Percentiles rank a stretch among this genome's conserved stretches.
Conservation (phyloP, 2,329 filamentous ascomycete genomes). For the Chaetomiaceae sp. region DNA sequence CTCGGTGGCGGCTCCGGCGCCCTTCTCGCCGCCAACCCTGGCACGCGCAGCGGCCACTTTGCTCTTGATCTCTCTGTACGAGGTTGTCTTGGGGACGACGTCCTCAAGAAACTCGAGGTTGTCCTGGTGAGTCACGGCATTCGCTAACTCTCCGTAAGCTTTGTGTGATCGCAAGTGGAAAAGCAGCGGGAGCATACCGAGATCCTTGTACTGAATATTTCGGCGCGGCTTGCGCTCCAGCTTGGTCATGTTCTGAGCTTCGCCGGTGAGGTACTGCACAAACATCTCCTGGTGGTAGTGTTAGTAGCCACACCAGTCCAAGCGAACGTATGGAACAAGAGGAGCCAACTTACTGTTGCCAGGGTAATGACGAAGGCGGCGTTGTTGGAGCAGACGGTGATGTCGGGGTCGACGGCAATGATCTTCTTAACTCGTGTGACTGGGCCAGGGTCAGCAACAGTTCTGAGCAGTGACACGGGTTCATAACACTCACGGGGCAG, state of each 20-base stretch:
- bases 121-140: slow-evolving; percentile 79
- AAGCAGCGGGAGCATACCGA: slow-evolving; percentile 51
- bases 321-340: no score
- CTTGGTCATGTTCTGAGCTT: slow-evolving; percentile 82
- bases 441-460: slow-evolving; percentile 32
- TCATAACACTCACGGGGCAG: slow-evolving; percentile 66
- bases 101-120: slow-evolving; percentile 94
- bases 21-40: slow-evolving; percentile 41
- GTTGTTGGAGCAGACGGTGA: slow-evolving; percentile 82
- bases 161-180: not conserved
- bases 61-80: slow-evolving; percentile 73
- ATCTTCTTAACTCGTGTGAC: slow-evolving; percentile 96
- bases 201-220: slow-evolving; percentile 93
- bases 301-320: no score
- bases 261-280: slow-evolving; percentile 81
- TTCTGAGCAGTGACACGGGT: slow-evolving; percentile 4
- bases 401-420: slow-evolving; percentile 79
- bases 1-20: slow-evolving; percentile 24
- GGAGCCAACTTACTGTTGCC: slow-evolving; percentile 71
- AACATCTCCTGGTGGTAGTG: slow-evolving; percentile 70
- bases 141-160: slow-evolving; percentile 52
- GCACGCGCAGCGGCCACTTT: slow-evolving; percentile 46
- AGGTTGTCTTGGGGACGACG: slow-evolving; percentile 78
- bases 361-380: slow-evolving; percentile 90
- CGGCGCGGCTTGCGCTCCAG: slow-evolving; percentile 85